Base-by-base conservation (phyloP, 148 eudicot species). In the Bassia scoparia region DNA sequence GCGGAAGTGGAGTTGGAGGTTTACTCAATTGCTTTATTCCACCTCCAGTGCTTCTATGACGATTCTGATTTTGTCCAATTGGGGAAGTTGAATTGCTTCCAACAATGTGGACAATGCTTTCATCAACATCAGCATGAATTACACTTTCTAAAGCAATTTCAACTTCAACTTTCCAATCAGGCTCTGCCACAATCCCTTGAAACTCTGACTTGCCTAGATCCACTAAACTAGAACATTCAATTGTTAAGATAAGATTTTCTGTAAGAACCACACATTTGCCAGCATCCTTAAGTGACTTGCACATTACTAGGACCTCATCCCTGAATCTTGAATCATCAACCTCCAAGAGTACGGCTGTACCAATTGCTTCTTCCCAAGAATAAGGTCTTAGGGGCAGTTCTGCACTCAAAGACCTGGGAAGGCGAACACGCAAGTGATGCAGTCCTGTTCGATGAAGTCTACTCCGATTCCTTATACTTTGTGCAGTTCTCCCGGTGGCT, bases 301-400 rank as follows among this genome's bases (percentile, higher is more conserved):
- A 95, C 70, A 85, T 73, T 38, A 95, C 77, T 63, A 91, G 76
- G 21, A 37, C 71, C 77, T 95, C 96, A 23, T 87, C 87, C 75
- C 83, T 83, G 61, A 81, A 81, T 69, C 79, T 93, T 41, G 79
- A 77, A 15, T 81, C 89, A 59, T 83, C 89, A 13, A 83, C 82
- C 68, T 87, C 85, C 5, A 76, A 65, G 54, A 95, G 86, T 37
- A 95, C 83, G 53, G 96, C 82, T 61, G 86, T 65, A 72, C 96
- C 99, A 52, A 91, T 78, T 18, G 97, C 99, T 81, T 89, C 99
- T 74, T 91, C 97, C 98, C 97, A 95, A 9, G 93, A 91, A 76
- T 95, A 94, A 26, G 94, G 89, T 71, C 80, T 82, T 60, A 95
- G 82, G 24, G 97, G 90, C 13, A 78, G 79, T 78, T 84, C 97